Conservation (phyloP, 805 yeast species). For the Tetrapisispora fleetii region DNA sequence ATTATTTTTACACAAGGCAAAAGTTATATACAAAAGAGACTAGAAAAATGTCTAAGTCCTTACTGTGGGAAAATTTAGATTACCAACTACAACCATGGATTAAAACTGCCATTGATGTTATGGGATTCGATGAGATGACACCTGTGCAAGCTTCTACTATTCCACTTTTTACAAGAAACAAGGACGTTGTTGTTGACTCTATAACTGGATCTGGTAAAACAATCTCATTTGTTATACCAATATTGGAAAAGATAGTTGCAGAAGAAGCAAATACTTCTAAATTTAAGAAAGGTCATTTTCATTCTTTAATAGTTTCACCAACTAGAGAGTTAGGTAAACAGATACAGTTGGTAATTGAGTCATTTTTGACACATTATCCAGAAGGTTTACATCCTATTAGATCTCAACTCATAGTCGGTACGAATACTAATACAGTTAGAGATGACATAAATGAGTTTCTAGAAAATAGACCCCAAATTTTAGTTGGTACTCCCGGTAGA, state of each 20-base stretch:
- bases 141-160: constrained; percentile 95
- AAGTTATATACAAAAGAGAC: not conserved
- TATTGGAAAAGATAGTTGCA: constrained; percentile 51
- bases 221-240: constrained; percentile 77
- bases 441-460: constrained; percentile 60
- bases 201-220: constrained; percentile 99
- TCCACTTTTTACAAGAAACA: constrained; percentile 72
- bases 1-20: too few relatives aligned
- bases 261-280: constrained; percentile 25
- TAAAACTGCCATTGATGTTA: constrained; percentile 51
- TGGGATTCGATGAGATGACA: constrained; percentile 78
- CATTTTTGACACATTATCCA: constrained; percentile 49
- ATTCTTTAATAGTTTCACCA: constrained; percentile 59
- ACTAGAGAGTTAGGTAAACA: constrained; percentile 64
- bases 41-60: constrained; percentile 30
- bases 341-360: constrained; percentile 55
- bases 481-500: constrained; percentile 92
- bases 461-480: constrained; percentile 51
- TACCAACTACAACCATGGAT: constrained; percentile 61
- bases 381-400: constrained; percentile 34
- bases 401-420: constrained; percentile 49
- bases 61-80: constrained; percentile 51
- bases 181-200: constrained; percentile 94
- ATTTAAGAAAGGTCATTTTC: constrained; percentile 53
- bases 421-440: constrained; percentile 47